Evolutionary conservation across 192 early-diverging fungal species (phyloP), one percentile per base, ranked within the genome.

Genomic region (Gorgonomyces haynaldii): DNA sequence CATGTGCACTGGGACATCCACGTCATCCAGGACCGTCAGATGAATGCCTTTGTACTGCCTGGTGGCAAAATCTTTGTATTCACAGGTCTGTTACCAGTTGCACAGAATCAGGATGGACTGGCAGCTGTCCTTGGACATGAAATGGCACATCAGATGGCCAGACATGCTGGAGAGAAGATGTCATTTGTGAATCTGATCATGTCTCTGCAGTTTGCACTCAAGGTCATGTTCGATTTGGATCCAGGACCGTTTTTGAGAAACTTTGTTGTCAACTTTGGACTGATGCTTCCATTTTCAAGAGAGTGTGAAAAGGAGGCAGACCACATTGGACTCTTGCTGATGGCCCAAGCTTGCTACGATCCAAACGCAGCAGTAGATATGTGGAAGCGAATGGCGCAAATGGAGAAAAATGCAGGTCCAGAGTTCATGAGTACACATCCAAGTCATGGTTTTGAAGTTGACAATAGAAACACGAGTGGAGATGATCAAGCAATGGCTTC

Each of bases 31-130:
- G 70, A 77, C 20, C 72, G 76, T 1, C 78, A 91, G 59, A 70
- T 62, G 52, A 98, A 96, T 62, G 94, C 94, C 2, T 94, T 98
- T 64, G 92, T 96, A 6, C 63, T 94, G 35, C 91, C 95, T 1
- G 89, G 56, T 27, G 89, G 89, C 26, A 91, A 92, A 62, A 83
- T 98, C 0, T 98, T 98, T 78, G 95, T 98, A 24, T 98, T 96
- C 51, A 88, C 88, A 19, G 95, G 95, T 2, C 78, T 98, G 15
- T 66, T 98, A 2, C 82, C 83, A 1, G 65, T 98, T 21, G 76
- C 77, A 0, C 43, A 69, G 40, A 78, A 86, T 60, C 86, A 89
- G 58, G 75, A 85, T 57, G 91, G 89, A 6, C 56, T 98, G 58
- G 95, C 95, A 4, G 85, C 92, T 0, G 89, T 98, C 1, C 55